Conservation (phyloP, 2,329 filamentous ascomycete species). For the Capronia americana region DNA sequence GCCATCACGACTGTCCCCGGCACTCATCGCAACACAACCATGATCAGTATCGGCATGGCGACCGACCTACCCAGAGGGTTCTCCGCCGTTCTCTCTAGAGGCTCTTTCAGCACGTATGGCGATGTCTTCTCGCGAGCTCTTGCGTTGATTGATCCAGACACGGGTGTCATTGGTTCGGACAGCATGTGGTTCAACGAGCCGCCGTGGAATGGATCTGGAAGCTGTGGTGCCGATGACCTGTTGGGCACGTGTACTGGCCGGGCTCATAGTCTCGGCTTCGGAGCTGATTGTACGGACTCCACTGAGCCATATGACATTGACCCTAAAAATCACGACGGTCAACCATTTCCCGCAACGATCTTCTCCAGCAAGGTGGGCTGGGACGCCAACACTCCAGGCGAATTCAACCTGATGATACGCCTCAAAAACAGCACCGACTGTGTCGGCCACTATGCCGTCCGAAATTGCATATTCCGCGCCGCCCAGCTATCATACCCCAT, state of each 20-base stretch:
- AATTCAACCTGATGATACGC: not conserved
- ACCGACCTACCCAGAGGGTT: not conserved
- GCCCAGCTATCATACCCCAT: not conserved
- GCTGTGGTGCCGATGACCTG: not conserved
- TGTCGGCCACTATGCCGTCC: not conserved
- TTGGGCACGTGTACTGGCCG: not conserved
- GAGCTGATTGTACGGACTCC: not conserved
- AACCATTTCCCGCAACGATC: not conserved
- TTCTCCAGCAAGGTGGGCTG: not conserved
- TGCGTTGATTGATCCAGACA: not conserved
- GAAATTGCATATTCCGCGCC: not conserved
- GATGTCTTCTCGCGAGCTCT: not conserved
- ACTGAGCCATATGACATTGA: not conserved
- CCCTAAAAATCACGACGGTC: not conserved
- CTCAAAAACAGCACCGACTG: not conserved
- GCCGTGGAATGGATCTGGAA: not conserved
- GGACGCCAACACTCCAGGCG: not conserved
- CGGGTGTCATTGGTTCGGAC: not conserved
- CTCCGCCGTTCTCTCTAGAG: not conserved
- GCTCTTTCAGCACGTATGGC: not conserved
- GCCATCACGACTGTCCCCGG: conserved; percentile 4
- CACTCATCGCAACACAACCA: not conserved
- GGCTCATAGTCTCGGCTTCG: not conserved
- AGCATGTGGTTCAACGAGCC: not conserved
- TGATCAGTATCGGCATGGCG: not conserved